Evolutionary conservation across 495 filamentous ascomycete species (phyloP).

Genomic region (Neurospora tetraspora): DNA sequence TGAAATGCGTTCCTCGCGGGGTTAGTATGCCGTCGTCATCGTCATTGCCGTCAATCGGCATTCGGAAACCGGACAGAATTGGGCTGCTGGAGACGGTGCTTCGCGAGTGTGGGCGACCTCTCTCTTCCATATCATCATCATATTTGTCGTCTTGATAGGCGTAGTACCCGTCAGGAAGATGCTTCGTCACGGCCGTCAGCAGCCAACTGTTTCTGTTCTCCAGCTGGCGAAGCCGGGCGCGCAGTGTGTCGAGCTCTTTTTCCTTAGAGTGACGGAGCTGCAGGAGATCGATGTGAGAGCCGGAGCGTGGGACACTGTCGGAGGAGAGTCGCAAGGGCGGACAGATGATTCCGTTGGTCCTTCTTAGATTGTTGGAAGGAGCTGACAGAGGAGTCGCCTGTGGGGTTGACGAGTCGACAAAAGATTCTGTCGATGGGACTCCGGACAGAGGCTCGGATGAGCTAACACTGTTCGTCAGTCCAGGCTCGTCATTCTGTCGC

Average conservation of each 20-base stretch:
- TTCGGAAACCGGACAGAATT: neutral
- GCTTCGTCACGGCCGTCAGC: conserved; percentile 19
- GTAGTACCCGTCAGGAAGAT: conserved; percentile 13
- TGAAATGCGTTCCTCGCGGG: neutral
- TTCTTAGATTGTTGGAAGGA: neutral
- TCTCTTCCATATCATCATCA: neutral
- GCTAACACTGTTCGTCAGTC: neutral
- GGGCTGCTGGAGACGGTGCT: neutral
- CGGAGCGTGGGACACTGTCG: conserved; percentile 1
- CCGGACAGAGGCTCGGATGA: neutral
- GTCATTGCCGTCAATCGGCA: neutral
- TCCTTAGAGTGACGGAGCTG: conserved; percentile 20
- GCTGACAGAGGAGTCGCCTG: neutral
- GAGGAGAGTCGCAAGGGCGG: neutral
- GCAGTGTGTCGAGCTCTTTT: conserved; percentile 21
- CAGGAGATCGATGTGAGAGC: conserved; percentile 15
- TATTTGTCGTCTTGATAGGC: neutral
- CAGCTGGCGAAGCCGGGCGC: conserved; percentile 19
- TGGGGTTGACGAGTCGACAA: neutral
- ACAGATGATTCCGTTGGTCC: neutral
- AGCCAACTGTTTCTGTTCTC: conserved; percentile 23
- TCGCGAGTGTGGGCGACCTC: neutral
- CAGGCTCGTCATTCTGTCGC: neutral
- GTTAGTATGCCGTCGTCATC: neutral
- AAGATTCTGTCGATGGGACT: neutral